Conservation (phyloP, 371 early-diverging fungal genomes). For the Apophysomyces trapeziformis region DNA sequence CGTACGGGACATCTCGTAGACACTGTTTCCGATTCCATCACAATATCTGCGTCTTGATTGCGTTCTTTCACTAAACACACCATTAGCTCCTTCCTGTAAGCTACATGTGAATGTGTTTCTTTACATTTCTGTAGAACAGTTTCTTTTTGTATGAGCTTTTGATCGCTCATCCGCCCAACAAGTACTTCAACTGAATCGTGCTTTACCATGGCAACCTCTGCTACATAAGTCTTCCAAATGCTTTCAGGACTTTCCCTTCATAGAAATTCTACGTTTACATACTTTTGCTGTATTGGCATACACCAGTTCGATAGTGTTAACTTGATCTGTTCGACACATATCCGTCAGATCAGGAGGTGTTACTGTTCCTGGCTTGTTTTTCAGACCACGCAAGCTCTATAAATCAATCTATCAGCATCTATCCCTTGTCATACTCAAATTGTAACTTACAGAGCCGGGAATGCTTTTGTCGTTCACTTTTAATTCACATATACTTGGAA, state of each 20-base stretch:
- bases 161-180: conserved; percentile 45
- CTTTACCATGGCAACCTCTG: conserved; percentile 49
- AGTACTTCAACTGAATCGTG: conserved; percentile 44
- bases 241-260: background rate
- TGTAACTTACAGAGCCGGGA: conserved; percentile 46
- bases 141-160: conserved; percentile 49
- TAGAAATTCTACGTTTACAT: conserved; percentile 1
- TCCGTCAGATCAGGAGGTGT: conserved; percentile 62
- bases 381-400: conserved; percentile 61
- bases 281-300: conserved; percentile 63
- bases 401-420: background rate
- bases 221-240: conserved; percentile 44
- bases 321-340: conserved; percentile 32
- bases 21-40: conserved; percentile 56
- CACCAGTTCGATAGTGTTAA: conserved; percentile 58
- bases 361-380: conserved; percentile 66
- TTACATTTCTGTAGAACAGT: conserved; percentile 52
- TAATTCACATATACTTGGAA: conserved; percentile 27
- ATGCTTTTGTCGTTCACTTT: conserved; percentile 49
- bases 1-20: conserved; percentile 65
- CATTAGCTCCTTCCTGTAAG: background rate
- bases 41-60: conserved; percentile 56
- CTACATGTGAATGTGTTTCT: conserved; percentile 15
- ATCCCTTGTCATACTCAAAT: background rate
- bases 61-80: conserved; percentile 26